Conservation (phyloP, 2,329 filamentous ascomycete species). For the Ophiostoma sp. region DNA sequence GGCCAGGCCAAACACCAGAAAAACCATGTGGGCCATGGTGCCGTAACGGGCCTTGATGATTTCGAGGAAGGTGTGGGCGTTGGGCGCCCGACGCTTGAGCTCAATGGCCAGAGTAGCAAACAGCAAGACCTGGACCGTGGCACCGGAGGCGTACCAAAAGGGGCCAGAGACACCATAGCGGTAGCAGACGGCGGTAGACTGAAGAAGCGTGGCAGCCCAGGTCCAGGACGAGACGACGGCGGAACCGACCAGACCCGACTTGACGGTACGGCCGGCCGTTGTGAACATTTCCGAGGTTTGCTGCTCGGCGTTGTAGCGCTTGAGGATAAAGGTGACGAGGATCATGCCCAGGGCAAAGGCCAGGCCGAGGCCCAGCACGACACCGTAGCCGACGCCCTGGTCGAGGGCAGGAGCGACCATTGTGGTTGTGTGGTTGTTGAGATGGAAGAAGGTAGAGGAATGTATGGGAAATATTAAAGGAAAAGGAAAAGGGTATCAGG, state of each 20-base stretch:
- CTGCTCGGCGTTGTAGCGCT: slow-evolving; percentile 58
- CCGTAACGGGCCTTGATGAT: slow-evolving; percentile 82
- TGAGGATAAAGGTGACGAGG: slow-evolving; percentile 40
- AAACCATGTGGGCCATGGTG: slow-evolving; percentile 68
- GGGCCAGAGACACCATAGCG: slow-evolving; percentile 67
- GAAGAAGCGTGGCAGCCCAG: slow-evolving; percentile 81
- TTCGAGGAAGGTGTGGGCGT: slow-evolving; percentile 83
- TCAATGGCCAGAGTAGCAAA: slow-evolving; percentile 91
- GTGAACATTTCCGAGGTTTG: slow-evolving; percentile 94
- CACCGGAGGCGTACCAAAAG: slow-evolving; percentile 66
- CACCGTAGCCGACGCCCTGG: slow-evolving; percentile 73
- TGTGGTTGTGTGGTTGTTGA: slow-evolving; percentile 18
- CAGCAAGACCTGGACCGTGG: slow-evolving; percentile 82
- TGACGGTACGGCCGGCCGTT: slow-evolving; percentile 83
- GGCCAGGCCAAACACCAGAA: slow-evolving; percentile 77
- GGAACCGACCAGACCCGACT: slow-evolving; percentile 82
- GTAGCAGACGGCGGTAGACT: slow-evolving; percentile 80
- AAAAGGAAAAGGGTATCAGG: not conserved
- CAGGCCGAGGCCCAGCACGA: slow-evolving; percentile 72
- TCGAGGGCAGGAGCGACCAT: slow-evolving; percentile 44
- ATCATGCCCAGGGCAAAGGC: slow-evolving; percentile 65
- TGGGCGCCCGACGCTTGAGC: slow-evolving; percentile 81
- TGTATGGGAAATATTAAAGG: not conserved
- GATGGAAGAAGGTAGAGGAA: not conserved
- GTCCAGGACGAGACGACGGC: slow-evolving; percentile 95